Conservation (phyloP, 2,329 filamentous ascomycete genomes). For the Periglandula ipomoeae region DNA sequence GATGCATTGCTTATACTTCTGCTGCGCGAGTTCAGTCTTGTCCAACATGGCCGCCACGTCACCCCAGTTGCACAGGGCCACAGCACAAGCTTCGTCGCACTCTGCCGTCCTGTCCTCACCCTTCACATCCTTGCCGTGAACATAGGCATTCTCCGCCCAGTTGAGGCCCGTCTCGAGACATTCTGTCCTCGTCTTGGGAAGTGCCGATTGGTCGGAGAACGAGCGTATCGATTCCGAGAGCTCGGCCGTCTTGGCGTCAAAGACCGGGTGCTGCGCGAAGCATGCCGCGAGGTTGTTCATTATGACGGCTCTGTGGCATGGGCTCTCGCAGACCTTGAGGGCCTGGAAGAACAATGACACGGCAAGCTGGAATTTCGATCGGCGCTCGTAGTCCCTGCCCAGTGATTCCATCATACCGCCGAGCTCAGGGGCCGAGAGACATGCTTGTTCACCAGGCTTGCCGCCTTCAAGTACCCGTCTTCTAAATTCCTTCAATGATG, state of each 20-base stretch:
- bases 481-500: constrained; percentile 63
- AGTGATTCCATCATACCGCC: constrained; percentile 70
- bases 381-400: constrained; percentile 65
- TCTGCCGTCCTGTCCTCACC: constrained; percentile 62
- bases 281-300: constrained; percentile 78
- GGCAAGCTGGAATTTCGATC: constrained; percentile 69
- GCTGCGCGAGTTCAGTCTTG: constrained; percentile 53
- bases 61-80: constrained; percentile 77
- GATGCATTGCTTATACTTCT: constrained; percentile 60
- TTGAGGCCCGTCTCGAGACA: constrained; percentile 61
- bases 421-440: constrained; percentile 62
- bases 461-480: constrained; percentile 58
- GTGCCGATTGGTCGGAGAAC: constrained; percentile 17
- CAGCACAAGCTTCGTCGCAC: constrained; percentile 76
- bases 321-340: constrained; percentile 53
- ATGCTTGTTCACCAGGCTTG: constrained; percentile 60
- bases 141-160: constrained; percentile 73
- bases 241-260: constrained; percentile 18
- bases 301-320: constrained; percentile 72
- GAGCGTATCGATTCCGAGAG: constrained; percentile 20
- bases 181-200: constrained; percentile 41
- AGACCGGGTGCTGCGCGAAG: constrained; percentile 57
- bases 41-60: constrained; percentile 73
- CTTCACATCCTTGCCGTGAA: constrained; percentile 54
- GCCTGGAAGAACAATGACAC: constrained; percentile 83